A percentile compares a stretch with the other conserved stretches of the same genome.
These are phyloP conservation scores for Picocystis salinarum DNA, from an alignment of 139 green algal genomes.

Conservation along the genomic window DNA sequence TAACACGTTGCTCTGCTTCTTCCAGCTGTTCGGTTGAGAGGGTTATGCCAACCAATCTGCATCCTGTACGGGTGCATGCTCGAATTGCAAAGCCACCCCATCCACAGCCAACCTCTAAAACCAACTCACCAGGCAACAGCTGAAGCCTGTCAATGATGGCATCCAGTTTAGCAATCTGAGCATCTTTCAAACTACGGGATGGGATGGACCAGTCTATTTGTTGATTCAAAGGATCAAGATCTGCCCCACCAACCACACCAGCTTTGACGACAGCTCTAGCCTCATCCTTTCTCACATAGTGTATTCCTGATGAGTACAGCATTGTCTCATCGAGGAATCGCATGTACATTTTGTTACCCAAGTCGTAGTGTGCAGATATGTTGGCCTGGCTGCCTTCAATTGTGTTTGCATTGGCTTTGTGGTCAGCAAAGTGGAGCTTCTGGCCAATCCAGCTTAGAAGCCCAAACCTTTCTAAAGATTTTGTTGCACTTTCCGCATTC, in stretches of 20 bases:
- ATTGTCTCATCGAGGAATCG: conserved; percentile 83
- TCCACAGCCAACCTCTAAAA: conserved; percentile 88
- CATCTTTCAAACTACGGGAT: conserved; percentile 22
- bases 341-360: conserved; percentile 80
- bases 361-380: conserved; percentile 95
- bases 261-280: neutral
- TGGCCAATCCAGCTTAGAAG: conserved; percentile 60
- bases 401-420: conserved; percentile 46
- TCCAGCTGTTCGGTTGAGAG: conserved; percentile 78
- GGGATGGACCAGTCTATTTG: conserved; percentile 1
- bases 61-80: conserved; percentile 36
- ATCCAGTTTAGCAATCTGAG: conserved; percentile 75
- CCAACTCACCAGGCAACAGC: neutral
- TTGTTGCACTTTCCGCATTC: no score
- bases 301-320: conserved; percentile 76
- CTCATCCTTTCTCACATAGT: conserved; percentile 9
- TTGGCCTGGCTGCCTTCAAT: conserved; percentile 50
- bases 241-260: neutral
- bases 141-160: conserved; percentile 33
- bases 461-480: no score
- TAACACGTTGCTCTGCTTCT: conserved; percentile 53
- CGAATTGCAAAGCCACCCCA: conserved; percentile 86
- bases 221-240: conserved; percentile 7
- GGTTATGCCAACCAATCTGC: conserved; percentile 53
- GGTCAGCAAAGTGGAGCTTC: conserved; percentile 43